phyloP scores from a whole-genome alignment of 2,329 filamentous ascomycete genomes.

The Microdochium paspali region DNA sequence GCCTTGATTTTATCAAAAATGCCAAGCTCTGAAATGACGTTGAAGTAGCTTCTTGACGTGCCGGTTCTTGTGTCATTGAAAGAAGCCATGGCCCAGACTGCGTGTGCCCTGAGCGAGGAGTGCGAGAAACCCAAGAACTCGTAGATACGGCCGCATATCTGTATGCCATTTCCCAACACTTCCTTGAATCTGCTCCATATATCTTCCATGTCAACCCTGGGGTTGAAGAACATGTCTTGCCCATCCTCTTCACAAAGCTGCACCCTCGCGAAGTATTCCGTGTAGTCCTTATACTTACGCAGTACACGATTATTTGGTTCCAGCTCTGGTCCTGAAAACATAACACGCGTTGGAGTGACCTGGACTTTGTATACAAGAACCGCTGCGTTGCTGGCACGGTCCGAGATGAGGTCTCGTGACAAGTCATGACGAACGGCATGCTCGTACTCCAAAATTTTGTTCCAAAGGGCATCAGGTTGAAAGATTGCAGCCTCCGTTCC shows the following conservation, averaged over 20 bases:
- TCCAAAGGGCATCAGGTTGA: constrained; percentile 14
- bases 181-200: constrained; percentile 52
- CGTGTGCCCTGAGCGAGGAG: constrained; percentile 64
- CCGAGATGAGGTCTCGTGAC: constrained; percentile 11
- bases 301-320: constrained; percentile 64
- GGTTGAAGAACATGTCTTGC: constrained; percentile 49
- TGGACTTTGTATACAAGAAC: constrained; percentile 43
- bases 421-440: constrained; percentile 19
- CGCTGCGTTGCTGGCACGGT: constrained; percentile 27
- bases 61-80: constrained; percentile 26
- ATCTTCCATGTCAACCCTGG: constrained; percentile 33
- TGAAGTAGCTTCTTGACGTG: constrained; percentile 23
- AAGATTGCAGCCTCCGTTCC: constrained; percentile 33
- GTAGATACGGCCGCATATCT: constrained; percentile 53
- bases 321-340: constrained; percentile 50
- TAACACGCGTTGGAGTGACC: constrained; percentile 51
- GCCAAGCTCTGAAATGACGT: constrained; percentile 38
- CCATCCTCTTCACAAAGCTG: constrained; percentile 69
- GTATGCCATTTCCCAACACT: constrained; percentile 49
- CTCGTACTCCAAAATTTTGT: constrained; percentile 31
- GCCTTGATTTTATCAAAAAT: constrained; percentile 39
- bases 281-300: constrained; percentile 50
- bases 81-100: constrained; percentile 52
- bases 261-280: constrained; percentile 59
- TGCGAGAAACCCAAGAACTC: constrained; percentile 71